A percentile compares a stretch with the other conserved stretches of the same genome.
Conservation (phyloP, 768 basidiomycete genomes). For the Trichaptum fuscoviolaceum region DNA sequence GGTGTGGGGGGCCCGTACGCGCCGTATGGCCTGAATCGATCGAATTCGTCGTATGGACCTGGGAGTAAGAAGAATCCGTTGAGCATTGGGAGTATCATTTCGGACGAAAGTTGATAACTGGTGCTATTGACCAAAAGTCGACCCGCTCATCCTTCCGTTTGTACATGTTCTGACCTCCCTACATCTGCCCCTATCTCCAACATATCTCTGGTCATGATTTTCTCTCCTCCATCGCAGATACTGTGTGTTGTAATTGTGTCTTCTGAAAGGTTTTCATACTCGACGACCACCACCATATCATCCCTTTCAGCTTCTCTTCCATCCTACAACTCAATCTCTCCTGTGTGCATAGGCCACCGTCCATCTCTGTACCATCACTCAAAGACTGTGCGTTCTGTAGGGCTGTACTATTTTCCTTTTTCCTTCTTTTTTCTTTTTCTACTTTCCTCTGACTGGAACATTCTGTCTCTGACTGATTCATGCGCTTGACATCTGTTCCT, state of each 20-base stretch:
- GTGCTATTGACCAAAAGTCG: no score
- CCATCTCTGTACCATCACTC: neutral
- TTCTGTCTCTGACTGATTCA: neutral
- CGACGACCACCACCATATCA: neutral
- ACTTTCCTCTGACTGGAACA: neutral
- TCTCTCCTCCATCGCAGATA: neutral
- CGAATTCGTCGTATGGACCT: conserved; percentile 8
- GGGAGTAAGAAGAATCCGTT: conserved; percentile 57
- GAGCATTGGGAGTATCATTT: conserved; percentile 70
- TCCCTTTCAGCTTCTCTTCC: neutral
- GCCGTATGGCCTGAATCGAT: conserved; percentile 13
- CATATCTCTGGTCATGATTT: neutral
- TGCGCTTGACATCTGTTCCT: neutral
- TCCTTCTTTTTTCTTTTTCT: neutral
- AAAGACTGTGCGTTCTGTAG: neutral
- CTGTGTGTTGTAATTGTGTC: neutral
- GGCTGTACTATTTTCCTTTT: neutral
- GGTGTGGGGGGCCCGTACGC: conserved; percentile 12
- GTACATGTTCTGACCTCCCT: no score
- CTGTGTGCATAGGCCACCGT: neutral
- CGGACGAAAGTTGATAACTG: conserved; percentile 32
- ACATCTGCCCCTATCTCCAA: no score
- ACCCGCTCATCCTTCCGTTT: no score
- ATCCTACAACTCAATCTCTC: neutral
- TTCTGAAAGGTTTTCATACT: neutral